These are phyloP conservation scores for Acanthamoeba sp. DNA, from an alignment of 208 protist genomes.

Conservation along the genomic window DNA sequence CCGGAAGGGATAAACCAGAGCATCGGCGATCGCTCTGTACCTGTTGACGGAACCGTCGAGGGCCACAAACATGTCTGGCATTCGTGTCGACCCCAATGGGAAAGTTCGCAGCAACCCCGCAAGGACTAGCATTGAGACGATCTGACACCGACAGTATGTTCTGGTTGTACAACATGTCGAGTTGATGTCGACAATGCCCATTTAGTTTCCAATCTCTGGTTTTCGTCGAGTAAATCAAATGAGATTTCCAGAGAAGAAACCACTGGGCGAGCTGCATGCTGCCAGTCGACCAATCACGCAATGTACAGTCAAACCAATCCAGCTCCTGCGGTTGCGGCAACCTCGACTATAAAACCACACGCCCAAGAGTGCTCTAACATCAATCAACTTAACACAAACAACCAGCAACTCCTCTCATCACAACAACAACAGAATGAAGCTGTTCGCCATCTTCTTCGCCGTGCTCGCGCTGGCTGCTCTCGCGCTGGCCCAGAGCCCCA, in stretches of 20 bases:
- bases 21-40: neutral
- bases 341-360: neutral
- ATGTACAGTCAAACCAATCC: neutral
- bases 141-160: neutral
- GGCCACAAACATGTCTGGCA: neutral
- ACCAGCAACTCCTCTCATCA: too few species aligned
- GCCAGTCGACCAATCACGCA: neutral
- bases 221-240: neutral
- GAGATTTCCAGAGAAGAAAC: neutral
- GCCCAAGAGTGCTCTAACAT: neutral
- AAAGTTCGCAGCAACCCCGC: neutral
- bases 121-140: too few species aligned
- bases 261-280: neutral
- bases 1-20: neutral
- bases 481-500: neutral
- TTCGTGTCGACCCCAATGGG: neutral
- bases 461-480: neutral
- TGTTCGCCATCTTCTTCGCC: neutral
- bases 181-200: neutral
- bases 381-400: neutral
- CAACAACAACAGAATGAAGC: neutral
- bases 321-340: neutral
- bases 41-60: neutral
- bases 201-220: neutral
- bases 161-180: neutral